Conservation (phyloP, 768 basidiomycete species). For the Favolaschia claudopus region DNA sequence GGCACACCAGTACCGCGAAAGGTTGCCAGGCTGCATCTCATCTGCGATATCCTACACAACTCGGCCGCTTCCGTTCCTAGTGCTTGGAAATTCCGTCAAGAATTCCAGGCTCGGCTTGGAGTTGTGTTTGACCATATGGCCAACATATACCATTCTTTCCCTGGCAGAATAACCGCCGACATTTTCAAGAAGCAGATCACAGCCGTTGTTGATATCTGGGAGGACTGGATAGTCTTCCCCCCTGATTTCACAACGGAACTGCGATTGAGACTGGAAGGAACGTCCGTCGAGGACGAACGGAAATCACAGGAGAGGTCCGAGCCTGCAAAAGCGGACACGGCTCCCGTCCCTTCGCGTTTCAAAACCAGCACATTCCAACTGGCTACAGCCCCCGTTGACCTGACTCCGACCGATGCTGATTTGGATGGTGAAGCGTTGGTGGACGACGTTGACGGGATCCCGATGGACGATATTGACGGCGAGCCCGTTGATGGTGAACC, state of each 20-base stretch:
- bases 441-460: slow-evolving; percentile 46
- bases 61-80: slow-evolving; percentile 93
- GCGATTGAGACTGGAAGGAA: slow-evolving; percentile 77
- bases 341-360: slow-evolving; percentile 64
- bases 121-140: slow-evolving; percentile 95
- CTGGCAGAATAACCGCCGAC: slow-evolving; percentile 95
- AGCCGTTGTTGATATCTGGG: slow-evolving; percentile 93
- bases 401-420: slow-evolving; percentile 33
- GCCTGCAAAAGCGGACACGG: slow-evolving; percentile 31
- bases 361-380: slow-evolving; percentile 82
- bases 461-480: slow-evolving; percentile 60
- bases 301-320: slow-evolving; percentile 38
- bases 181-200: slow-evolving; percentile 94
- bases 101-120: slow-evolving; percentile 91
- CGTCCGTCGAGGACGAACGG: slow-evolving; percentile 36
- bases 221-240: slow-evolving; percentile 97
- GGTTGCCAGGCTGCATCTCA: slow-evolving; percentile 91
- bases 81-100: slow-evolving; percentile 97
- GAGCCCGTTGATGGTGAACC: slow-evolving; percentile 62
- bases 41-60: slow-evolving; percentile 98
- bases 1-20: slow-evolving; percentile 98
- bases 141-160: slow-evolving; percentile 94
- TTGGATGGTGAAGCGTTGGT: slow-evolving; percentile 46
- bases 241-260: slow-evolving; percentile 84
- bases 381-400: slow-evolving; percentile 52